These are phyloP conservation scores for Starmerella floricola DNA, from an alignment of 805 yeast species.

Conservation along the genomic window DNA sequence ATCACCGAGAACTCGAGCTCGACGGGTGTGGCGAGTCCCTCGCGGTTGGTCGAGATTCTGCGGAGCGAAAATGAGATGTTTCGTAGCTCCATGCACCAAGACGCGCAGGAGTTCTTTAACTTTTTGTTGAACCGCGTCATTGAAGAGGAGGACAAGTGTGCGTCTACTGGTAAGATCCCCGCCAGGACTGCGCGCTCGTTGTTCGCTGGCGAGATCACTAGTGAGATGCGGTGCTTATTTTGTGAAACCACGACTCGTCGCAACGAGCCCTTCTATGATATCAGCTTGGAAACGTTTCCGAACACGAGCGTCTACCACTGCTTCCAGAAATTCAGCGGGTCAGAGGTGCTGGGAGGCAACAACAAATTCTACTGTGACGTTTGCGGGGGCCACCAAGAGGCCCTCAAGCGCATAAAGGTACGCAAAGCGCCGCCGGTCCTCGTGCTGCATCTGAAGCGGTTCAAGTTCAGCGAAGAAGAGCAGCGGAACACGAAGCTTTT, in stretches of 20 bases:
- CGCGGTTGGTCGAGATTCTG: constrained; percentile 55
- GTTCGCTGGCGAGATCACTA: constrained; percentile 75
- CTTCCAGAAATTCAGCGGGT: constrained; percentile 66
- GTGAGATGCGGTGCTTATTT: constrained; percentile 77
- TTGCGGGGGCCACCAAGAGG: constrained; percentile 86
- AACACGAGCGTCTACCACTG: constrained; percentile 67
- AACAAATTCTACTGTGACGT: constrained; percentile 89
- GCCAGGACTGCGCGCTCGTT: constrained; percentile 41
- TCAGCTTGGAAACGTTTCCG: constrained; percentile 71
- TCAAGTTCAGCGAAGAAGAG: constrained; percentile 75
- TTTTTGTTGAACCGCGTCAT: constrained; percentile 69
- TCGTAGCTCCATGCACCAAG: constrained; percentile 90
- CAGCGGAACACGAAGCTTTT: constrained; percentile 77
- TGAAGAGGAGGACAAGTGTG: constrained; percentile 30
- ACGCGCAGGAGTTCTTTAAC: constrained; percentile 93
- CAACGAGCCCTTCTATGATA: constrained; percentile 76
- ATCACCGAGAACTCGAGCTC: constrained; percentile 58
- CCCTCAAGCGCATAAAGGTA: constrained; percentile 76
- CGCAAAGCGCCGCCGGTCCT: constrained; percentile 65
- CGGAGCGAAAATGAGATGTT: constrained; percentile 77
- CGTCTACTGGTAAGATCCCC: background rate
- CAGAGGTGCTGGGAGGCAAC: constrained; percentile 72
- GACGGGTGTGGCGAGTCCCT: constrained; percentile 79
- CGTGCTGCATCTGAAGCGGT: constrained; percentile 78
- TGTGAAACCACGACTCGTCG: constrained; percentile 75